A percentile compares a stretch with the other conserved stretches of the same genome.
Conservation (phyloP, 306 rosid species). For the Pyrus betulifolia region DNA sequence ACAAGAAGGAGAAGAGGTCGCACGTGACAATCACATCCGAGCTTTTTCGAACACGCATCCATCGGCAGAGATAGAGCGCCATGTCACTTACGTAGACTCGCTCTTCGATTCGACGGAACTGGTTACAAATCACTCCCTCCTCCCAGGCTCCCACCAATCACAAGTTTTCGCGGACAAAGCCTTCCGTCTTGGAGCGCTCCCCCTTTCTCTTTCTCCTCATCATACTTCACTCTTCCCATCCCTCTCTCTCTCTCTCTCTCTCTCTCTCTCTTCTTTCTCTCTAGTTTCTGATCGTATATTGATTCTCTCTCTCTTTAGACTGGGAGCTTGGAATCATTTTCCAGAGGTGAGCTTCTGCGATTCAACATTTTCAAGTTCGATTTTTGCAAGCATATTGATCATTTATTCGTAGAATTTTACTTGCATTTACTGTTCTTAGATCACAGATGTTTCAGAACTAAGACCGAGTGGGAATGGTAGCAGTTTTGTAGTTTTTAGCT, state of each 20-base stretch:
- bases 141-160: conserved; percentile 16
- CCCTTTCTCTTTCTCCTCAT: background rate
- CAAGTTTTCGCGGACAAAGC: conserved; percentile 5
- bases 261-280: background rate
- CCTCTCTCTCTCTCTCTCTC: background rate
- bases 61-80: conserved; percentile 9
- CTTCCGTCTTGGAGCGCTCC: background rate
- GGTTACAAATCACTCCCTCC: background rate
- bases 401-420: background rate
- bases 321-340: background rate
- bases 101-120: background rate
- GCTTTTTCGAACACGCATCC: conserved; percentile 13
- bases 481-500: background rate
- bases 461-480: background rate
- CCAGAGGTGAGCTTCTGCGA: conserved; percentile 3
- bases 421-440: background rate
- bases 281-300: conserved; percentile 22
- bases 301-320: background rate
- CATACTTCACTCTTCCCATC: background rate
- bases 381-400: background rate
- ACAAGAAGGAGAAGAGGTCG: background rate
- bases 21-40: conserved; percentile 30
- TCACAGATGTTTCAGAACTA: background rate
- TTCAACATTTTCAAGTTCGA: background rate
- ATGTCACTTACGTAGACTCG: conserved; percentile 3